Percentiles rank a stretch among this genome's conserved stretches.
These are phyloP conservation scores for Amaranthus tricolor DNA, from an alignment of 179 eudicot species.

Conservation along the genomic window DNA sequence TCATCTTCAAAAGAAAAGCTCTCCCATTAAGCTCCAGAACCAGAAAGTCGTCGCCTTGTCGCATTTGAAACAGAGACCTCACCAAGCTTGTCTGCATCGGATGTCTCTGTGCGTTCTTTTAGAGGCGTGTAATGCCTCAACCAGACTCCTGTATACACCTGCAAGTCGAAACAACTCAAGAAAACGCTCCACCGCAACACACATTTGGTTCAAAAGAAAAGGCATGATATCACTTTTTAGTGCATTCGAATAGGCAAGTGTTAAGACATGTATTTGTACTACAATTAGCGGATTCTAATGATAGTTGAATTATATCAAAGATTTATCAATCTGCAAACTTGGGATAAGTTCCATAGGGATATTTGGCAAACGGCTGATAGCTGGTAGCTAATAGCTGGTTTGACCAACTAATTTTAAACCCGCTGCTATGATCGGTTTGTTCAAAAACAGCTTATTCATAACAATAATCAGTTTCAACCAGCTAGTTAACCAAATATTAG, in stretches of 20 bases:
- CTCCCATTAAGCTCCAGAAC: constrained; percentile 47
- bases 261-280: not conserved
- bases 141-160: constrained; percentile 93
- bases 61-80: constrained; percentile 85
- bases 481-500: too few relatives aligned
- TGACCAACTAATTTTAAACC: too few relatives aligned
- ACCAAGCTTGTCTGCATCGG: constrained; percentile 55
- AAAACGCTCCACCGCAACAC: not conserved
- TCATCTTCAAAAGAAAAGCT: not conserved
- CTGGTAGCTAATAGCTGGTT: too few relatives aligned
- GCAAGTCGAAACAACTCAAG: constrained; percentile 12
- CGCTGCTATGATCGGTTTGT: too few relatives aligned
- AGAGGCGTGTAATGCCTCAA: constrained; percentile 63
- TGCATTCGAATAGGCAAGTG: not conserved
- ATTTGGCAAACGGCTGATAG: too few relatives aligned
- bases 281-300: not conserved
- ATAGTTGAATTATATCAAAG: not conserved
- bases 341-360: too few relatives aligned
- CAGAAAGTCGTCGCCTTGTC: constrained; percentile 73
- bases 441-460: not conserved
- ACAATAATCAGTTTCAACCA: not conserved
- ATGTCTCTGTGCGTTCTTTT: constrained; percentile 45
- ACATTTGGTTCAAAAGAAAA: not conserved
- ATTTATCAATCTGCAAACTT: too few relatives aligned
- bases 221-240: not conserved